Base-by-base conservation (phyloP, 352 stramenopile genomes). In the Blastocystis sp. region DNA sequence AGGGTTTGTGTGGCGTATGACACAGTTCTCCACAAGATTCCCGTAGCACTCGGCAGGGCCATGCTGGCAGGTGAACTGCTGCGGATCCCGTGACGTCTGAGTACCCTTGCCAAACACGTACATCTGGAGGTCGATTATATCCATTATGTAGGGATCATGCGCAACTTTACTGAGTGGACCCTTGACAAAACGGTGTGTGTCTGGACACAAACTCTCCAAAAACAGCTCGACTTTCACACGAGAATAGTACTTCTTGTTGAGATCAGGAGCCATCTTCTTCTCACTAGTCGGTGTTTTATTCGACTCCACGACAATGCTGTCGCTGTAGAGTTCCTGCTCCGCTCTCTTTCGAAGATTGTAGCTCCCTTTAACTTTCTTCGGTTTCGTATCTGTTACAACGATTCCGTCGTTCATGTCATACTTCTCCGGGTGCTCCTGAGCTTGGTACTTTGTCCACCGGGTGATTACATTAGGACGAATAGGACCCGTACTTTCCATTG, bases 151-250 rank as follows among this genome's bases (percentile, higher is more conserved):
- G 18, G 63, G 78, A 89, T 89, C 63, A 24, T 89, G 63, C 6
- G 63, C 66, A 34, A 89, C 66, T 54, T 89, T 79, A 34, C 66
- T 89, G n/a, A 89, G 26, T 16, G 54, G 20, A n/a, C 54, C 53
- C 26, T 43, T 75, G 9, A 89, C 41, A 41, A 89, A 89, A n/a
- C 62, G 43, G 53, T 79, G 26, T 7, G 78, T 89, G 30, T 89
- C 78, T 5, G 78, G 78, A 56, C 78, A 89, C 16, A 89, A 20
- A 89, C 78, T 89, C 50, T 89, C 78, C 43, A 89, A 66, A 68
- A 66, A 85, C 47, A 85, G 34, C 16, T 85, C 73, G 39, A 85
- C 73, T 43, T 41, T 59, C 9, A 85, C 73, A 43, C 11, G 63
- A 9, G n/a, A 37, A 39, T 45, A 20, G 63, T 24, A 73, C n/a